Percentiles rank a stretch among this genome's conserved stretches.
Conservation (phyloP, 148 eudicot species). For the Rhododendron ferrugineum region DNA sequence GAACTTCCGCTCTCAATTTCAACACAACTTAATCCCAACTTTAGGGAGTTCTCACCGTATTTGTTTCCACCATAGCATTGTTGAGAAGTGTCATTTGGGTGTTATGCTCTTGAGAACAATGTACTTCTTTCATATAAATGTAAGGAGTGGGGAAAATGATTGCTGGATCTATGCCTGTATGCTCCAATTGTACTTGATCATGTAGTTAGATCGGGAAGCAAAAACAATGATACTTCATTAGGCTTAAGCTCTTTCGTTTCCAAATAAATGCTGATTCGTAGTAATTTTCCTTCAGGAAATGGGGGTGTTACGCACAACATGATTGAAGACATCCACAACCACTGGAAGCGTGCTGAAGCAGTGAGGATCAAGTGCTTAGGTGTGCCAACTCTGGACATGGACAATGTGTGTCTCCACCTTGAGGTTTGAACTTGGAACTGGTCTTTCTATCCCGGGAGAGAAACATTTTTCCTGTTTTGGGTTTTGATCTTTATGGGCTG, state of each 20-base stretch:
- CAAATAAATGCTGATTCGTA: not conserved
- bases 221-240: not conserved
- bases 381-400: conserved; percentile 96
- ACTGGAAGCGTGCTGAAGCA: conserved; percentile 93
- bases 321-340: conserved; percentile 87
- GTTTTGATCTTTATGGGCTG: conserved; percentile 6
- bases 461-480: not conserved
- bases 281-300: conserved; percentile 37
- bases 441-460: not conserved
- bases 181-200: not conserved
- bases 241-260: not conserved
- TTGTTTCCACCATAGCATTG: not conserved
- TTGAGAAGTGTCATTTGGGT: not conserved
- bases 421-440: conserved; percentile 42
- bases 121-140: not conserved
- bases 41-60: not conserved
- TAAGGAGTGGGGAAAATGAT: not conserved
- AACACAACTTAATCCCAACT: not conserved
- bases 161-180: not conserved
- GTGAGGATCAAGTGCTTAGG: conserved; percentile 92
- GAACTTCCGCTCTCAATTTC: not conserved
- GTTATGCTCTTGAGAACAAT: not conserved
- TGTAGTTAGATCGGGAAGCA: not conserved
- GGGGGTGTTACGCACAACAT: conserved; percentile 88
- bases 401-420: conserved; percentile 76